phyloP scores from a whole-genome alignment of 2,329 filamentous ascomycete genomes.

The Cercospora sojina region DNA sequence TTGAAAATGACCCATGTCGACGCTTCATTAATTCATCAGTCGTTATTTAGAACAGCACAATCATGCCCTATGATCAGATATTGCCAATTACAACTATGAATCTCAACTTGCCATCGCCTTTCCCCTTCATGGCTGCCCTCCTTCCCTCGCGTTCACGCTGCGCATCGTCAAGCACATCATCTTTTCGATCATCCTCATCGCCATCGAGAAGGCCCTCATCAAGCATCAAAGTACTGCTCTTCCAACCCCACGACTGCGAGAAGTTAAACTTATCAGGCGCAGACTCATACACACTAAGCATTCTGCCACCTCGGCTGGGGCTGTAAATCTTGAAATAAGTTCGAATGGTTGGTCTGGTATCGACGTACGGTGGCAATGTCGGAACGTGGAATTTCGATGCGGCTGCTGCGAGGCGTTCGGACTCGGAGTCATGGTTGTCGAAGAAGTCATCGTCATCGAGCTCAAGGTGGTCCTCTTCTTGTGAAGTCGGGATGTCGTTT shows the following conservation, averaged over 20 bases:
- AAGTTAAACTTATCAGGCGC: constrained; percentile 61
- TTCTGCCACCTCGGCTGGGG: constrained; percentile 57
- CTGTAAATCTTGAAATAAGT: constrained; percentile 64
- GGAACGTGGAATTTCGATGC: constrained; percentile 38
- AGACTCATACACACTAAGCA: constrained; percentile 59
- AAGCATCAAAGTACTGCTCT: constrained; percentile 58
- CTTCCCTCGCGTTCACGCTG: constrained; percentile 19
- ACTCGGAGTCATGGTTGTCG: constrained; percentile 17
- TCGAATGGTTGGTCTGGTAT: constrained; percentile 57
- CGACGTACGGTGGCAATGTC: constrained; percentile 55
- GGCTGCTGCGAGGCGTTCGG: constrained; percentile 24
- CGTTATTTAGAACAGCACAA: not conserved
- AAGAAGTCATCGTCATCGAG: constrained; percentile 28
- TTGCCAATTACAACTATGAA: constrained; percentile 63
- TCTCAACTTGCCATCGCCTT: constrained; percentile 52
- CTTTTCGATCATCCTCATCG: constrained; percentile 39
- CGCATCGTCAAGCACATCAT: constrained; percentile 30
- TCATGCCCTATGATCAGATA: constrained; percentile 31
- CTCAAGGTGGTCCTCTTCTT: not conserved
- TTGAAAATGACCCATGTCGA: not conserved
- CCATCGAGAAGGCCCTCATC: constrained; percentile 47
- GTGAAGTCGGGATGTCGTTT: not conserved
- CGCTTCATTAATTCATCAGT: not conserved
- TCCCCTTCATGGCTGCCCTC: constrained; percentile 36
- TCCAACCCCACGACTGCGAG: constrained; percentile 62